Evolutionary conservation across 2,329 filamentous ascomycete species (phyloP), one percentile per base, ranked within the genome.

Genomic region (Aspergillus ustus): DNA sequence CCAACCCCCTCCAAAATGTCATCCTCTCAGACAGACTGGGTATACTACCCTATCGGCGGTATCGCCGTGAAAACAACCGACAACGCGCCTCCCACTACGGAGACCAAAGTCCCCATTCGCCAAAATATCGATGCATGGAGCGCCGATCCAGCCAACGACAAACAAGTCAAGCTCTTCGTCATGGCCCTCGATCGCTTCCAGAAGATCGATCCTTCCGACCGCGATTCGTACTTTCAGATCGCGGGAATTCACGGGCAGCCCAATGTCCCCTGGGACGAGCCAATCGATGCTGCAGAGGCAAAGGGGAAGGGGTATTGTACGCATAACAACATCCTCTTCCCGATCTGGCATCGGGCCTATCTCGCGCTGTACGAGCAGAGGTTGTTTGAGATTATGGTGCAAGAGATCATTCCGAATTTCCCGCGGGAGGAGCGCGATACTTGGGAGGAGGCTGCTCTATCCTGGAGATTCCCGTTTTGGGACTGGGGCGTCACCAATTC

Each of bases 231-330:
- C 48, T 50, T 50, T 25, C 48, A 50, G 48, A 19, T 50, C n/a
- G 48, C 48, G 5, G 48, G 48, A 7, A 50, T 50, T n/a, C 48
- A 50, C n/a, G 48, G 48, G 29, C 48, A 50, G 48, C 48, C 48
- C 25, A 50, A 50, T 19, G 48, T 50, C 15, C 48, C 48, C 13
- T 50, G 48, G 48, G 48, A 50, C 48, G 48, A 50, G 25, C 48
- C 48, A 7, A 25, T 50, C 17, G 48, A 50, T 19, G 13, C 13
- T 5, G 48, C 28, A 6, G 48, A 50, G 25, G 28, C 48, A 19
- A 19, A 29, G 48, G 48, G 48, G 8, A 50, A 31, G 25, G 48
- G 48, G 4, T 50, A 50, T 29, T 50, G 48, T n/a, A 50, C 48
- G 28, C 48, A 50, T 17, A 50, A 50, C 29, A 50, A 50, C 48